These are phyloP conservation scores for Fomes fomentarius DNA, from an alignment of 1,284 basidiomycete species.

Conservation along the genomic window DNA sequence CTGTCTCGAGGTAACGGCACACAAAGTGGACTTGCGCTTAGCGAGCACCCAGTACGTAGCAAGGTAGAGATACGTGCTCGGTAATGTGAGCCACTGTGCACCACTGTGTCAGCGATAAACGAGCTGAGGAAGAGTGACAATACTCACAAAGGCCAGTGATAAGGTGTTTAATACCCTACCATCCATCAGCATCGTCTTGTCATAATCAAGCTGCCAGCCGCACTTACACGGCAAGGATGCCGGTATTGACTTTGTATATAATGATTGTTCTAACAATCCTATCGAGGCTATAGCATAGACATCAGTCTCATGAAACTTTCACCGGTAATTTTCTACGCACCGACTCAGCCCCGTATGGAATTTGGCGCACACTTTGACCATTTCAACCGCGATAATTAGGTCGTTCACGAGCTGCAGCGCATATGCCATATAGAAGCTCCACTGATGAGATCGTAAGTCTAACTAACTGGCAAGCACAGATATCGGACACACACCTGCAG, in stretches of 20 bases:
- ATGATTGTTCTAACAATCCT: constrained; percentile 2
- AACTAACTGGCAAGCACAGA: too few species aligned
- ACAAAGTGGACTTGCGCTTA: constrained; percentile 6
- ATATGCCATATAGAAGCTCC: neutral
- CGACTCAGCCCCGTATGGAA: constrained; percentile 11
- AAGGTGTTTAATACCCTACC: neutral
- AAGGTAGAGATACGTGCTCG: neutral
- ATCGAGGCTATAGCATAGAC: constrained; percentile 2
- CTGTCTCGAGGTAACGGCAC: neutral
- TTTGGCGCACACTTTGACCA: constrained; percentile 8
- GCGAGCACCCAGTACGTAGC: constrained; percentile 10
- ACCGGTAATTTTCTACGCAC: constrained; percentile 3
- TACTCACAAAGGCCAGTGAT: neutral
- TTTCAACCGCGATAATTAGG: constrained; percentile 5
- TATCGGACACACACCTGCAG: neutral
- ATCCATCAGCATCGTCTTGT: neutral
- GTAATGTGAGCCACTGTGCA: neutral
- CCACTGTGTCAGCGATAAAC: too few species aligned
- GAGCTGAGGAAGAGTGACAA: too few species aligned
- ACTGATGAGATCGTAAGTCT: neutral
- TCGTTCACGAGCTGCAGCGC: neutral
- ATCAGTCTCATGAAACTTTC: neutral
- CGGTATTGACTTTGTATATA: constrained; percentile 13
- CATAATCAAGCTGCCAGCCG: too few species aligned
- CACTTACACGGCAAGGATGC: constrained; percentile 8